Conservation (phyloP, 345 rosid species). For the Rhodomyrtus tomentosa region DNA sequence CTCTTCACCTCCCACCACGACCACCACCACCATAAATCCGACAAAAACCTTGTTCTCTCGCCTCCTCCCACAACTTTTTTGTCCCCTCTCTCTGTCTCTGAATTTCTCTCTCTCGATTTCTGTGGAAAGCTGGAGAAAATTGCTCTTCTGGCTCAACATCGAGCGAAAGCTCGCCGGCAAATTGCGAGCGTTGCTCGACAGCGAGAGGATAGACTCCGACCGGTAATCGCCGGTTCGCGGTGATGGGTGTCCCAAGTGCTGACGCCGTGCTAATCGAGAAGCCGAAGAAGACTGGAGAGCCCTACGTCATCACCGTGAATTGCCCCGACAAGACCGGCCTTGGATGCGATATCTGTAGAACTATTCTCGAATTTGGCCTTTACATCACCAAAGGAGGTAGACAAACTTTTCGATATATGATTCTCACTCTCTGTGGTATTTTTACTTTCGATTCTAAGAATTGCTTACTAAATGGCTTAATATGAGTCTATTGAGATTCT, state of each 20-base stretch:
- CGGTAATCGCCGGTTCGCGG: background rate
- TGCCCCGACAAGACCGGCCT: constrained; percentile 75
- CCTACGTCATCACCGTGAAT: constrained; percentile 64
- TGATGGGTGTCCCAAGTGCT: constrained; percentile 41
- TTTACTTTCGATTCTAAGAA: background rate
- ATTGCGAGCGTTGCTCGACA: background rate
- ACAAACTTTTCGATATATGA: background rate
- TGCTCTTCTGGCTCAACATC: background rate
- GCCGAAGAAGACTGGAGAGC: constrained; percentile 50
- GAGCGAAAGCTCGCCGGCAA: background rate
- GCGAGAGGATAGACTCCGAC: background rate
- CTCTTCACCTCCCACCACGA: background rate
- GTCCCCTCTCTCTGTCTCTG: background rate
- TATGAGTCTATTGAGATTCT: background rate
- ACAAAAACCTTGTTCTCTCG: background rate
- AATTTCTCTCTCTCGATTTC: background rate
- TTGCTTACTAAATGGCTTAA: background rate
- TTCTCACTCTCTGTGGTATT: background rate
- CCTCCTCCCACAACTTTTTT: background rate
- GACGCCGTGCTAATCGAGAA: constrained; percentile 55
- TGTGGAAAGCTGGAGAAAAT: background rate
- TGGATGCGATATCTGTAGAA: constrained; percentile 62
- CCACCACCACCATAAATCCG: background rate
- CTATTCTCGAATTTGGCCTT: constrained; percentile 72
- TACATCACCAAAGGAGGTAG: constrained; percentile 69